Percentiles rank a stretch among this genome's conserved stretches.
Conservation (phyloP, 1,139 yeast genomes). For the Yarrowia galli region DNA sequence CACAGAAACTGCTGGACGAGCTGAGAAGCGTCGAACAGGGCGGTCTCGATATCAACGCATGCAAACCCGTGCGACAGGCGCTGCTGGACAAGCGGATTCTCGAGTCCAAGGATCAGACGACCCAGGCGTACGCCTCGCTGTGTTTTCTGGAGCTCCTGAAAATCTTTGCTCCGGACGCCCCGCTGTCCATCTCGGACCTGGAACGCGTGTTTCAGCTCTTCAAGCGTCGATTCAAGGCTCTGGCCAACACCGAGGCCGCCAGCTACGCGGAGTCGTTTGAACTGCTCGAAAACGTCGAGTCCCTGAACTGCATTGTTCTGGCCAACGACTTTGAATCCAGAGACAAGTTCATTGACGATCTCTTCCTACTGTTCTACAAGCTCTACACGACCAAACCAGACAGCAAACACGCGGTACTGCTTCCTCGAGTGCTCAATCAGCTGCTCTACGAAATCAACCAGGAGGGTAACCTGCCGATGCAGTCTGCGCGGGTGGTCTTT, state of each 20-base stretch:
- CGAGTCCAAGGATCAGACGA: slow-evolving; percentile 69
- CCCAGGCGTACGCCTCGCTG: slow-evolving; percentile 75
- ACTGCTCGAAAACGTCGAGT: slow-evolving; percentile 72
- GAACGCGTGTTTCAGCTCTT: slow-evolving; percentile 56
- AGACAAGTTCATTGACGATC: slow-evolving; percentile 59
- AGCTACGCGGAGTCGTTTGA: slow-evolving; percentile 72
- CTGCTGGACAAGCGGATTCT: slow-evolving; percentile 66
- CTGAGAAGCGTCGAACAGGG: slow-evolving; percentile 70
- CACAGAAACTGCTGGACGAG: slow-evolving; percentile 63
- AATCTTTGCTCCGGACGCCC: slow-evolving; percentile 90
- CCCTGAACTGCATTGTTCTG: slow-evolving; percentile 78
- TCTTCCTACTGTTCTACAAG: slow-evolving; percentile 71
- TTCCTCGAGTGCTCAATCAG: slow-evolving; percentile 75
- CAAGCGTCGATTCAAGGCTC: slow-evolving; percentile 64
- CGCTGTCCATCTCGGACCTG: slow-evolving; percentile 71
- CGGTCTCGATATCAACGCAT: slow-evolving; percentile 56
- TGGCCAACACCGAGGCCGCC: slow-evolving; percentile 67
- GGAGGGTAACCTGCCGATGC: slow-evolving; percentile 69
- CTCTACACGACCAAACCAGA: slow-evolving; percentile 49
- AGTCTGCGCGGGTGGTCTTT: slow-evolving; percentile 68
- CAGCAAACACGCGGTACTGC: slow-evolving; percentile 59
- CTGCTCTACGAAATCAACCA: slow-evolving; percentile 64
- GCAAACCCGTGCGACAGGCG: slow-evolving; percentile 59
- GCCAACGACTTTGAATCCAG: slow-evolving; percentile 77
- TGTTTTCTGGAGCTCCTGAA: slow-evolving; percentile 79